Percentiles rank a stretch among this genome's conserved stretches.
Evolutionary conservation across 1,284 basidiomycete species (phyloP).

Genomic region (Ceratobasidium sp.): DNA sequence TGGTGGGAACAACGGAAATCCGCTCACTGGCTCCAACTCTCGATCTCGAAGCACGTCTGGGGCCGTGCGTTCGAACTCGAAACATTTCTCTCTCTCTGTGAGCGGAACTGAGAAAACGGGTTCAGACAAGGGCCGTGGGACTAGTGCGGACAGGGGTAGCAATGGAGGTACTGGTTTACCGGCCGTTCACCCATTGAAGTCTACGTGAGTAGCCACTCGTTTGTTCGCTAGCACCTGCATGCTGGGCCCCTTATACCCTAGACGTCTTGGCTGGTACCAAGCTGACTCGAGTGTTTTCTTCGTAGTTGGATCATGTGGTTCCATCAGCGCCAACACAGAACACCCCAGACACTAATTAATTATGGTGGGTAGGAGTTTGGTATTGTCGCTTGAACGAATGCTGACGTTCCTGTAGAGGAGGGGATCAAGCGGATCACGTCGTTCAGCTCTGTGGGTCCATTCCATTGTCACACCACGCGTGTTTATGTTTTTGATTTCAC

Average conservation of each 20-base stretch:
- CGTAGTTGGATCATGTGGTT: slow-evolving; percentile 87
- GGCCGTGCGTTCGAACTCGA: slow-evolving; percentile 53
- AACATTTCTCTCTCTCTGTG: slow-evolving; percentile 40
- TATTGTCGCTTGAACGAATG: not conserved
- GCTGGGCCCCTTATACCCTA: slow-evolving; percentile 41
- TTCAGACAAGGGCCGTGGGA: slow-evolving; percentile 32
- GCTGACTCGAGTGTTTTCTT: slow-evolving; percentile 45
- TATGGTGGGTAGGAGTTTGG: slow-evolving; percentile 61
- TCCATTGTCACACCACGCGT: slow-evolving; percentile 11
- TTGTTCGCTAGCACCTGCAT: slow-evolving; percentile 44
- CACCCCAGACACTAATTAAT: slow-evolving; percentile 80
- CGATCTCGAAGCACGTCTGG: slow-evolving; percentile 64
- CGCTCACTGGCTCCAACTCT: slow-evolving; percentile 48
- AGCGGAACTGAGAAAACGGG: slow-evolving; percentile 36
- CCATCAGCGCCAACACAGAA: slow-evolving; percentile 76
- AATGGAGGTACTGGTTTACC: slow-evolving; percentile 15
- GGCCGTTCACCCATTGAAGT: slow-evolving; percentile 73
- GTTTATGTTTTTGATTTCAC: slow-evolving; percentile 25
- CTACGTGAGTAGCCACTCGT: slow-evolving; percentile 78
- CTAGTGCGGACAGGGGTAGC: slow-evolving; percentile 9
- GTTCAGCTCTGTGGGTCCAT: slow-evolving; percentile 72
- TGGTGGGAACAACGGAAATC: slow-evolving; percentile 46
- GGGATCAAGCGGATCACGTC: slow-evolving; percentile 86
- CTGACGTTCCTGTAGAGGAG: slow-evolving; percentile 59
- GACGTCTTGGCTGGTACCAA: too few relatives aligned